Evolutionary conservation across 2,329 filamentous ascomycete genomes (phyloP), one percentile per base, ranked within the genome.

Genomic region (Parasarocladium wereldwijsianum): DNA sequence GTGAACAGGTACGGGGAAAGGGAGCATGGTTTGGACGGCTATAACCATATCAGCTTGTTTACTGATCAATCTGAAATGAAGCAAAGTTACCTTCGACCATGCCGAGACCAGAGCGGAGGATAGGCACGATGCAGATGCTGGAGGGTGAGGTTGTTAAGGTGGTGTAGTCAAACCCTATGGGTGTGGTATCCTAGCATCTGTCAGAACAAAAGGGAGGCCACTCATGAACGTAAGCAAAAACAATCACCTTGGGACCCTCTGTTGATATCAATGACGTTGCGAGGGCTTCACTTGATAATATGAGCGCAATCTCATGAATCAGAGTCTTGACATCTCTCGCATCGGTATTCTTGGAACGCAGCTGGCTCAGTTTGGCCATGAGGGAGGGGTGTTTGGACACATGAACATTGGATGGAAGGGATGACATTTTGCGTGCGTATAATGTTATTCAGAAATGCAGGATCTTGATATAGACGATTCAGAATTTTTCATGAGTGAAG

Each of bases 351-450:
- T 70, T 64, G 23, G 82, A 90, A 36, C 87, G 78, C 26, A 96
- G 71, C 58, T 90, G 82, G 42, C 81, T 86, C 45, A 96, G 73
- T 64, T 96, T 96, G 42, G 80, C 83, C 43, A 69, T 65, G 24
- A 94, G 66, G 55, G 83, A 93, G 20, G 87, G 87, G 54, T 96
- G 87, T 11, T 61, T 62, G 22, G 85, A 93, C 49, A 93, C 60
- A 57, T 90, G 83, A 37, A 77, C 70, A 46, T 76, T 76, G 42
- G 64, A 38, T 8, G 69, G 69, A 24, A 75, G 53, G 10, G 45
- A 46, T 27, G 47, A 32, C 53, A 57, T 57, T 35, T 29, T 42
- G 36, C 17, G 27, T 11, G 15, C 5, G 7, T 22, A 8, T 22
- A n/a, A 8, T 22, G 20, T 22, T 22, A n/a, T n/a, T n/a, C n/a